Evolutionary conservation across 495 filamentous ascomycete species (phyloP), one percentile per base, ranked within the genome.

Genomic region (Aspergillus biplanus): DNA sequence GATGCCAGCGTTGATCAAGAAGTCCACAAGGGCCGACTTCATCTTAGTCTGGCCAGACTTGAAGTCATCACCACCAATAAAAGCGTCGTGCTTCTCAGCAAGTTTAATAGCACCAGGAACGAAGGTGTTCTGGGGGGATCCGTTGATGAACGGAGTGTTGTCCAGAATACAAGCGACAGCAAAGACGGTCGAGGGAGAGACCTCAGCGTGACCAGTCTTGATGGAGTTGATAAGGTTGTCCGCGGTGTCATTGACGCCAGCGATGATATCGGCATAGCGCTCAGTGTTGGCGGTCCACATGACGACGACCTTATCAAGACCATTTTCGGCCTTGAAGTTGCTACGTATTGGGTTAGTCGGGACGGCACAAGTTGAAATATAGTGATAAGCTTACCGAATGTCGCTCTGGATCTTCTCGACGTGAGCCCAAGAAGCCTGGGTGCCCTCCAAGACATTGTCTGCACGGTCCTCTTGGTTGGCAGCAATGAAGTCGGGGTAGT

Each of bases 11-110:
- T 88, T 97, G 88, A 99, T 95, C 70, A 99, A 79, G 84, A 99
- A 99, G 80, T 99, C 95, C 16, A 98, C 96, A 16, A 99, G 87
- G 18, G 96, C 96, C 44, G 93, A 97, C 79, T 99, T 99, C 95
- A 99, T 99, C 88, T 99, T 99, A 70, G 95, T 99, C 85, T 99
- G 95, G 63, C 95, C 95, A 56, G 95, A 98, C 86, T 99, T 99
- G 88, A 99, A 99, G 81, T 99, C 95, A 76, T 99, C 95, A 68
- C 95, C 95, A 47, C 94, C 96, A 69, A 99, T 92, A 84, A 97
- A 99, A 34, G 96, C 86, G 61, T 83, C 81, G 76, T 91, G 86
- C 79, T 89, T 81, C 83, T 96, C 91, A n/a, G 95, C 96, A 48
- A 98, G 86, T 63, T 94, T 82, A 63, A 97, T 89, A 52, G 88